Conservation (phyloP, 176 grass and related monocot species). For the Oryza meyeriana region DNA sequence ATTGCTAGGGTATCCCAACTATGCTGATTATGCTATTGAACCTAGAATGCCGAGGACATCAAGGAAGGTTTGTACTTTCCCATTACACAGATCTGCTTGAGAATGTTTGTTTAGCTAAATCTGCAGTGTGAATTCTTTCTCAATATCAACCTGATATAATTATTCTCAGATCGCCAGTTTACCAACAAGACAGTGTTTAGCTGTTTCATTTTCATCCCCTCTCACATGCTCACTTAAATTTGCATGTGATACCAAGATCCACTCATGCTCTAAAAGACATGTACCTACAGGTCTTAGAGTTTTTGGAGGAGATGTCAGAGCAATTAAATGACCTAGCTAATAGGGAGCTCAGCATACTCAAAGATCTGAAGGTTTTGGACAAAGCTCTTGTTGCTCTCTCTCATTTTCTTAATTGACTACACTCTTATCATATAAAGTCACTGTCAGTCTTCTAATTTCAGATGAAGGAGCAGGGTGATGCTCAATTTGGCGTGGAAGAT, state of each 20-base stretch:
- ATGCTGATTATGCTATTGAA: constrained; percentile 83
- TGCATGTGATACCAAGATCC: neutral
- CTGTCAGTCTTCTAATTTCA: constrained; percentile 32
- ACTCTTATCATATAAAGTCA: constrained; percentile 17
- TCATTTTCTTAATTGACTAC: constrained; percentile 5
- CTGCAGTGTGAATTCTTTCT: constrained; percentile 6
- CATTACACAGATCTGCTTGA: constrained; percentile 8
- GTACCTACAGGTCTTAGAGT: constrained; percentile 73
- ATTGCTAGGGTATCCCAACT: constrained; percentile 79
- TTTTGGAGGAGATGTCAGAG: constrained; percentile 86
- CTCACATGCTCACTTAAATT: constrained; percentile 18
- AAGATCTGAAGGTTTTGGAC: constrained; percentile 84
- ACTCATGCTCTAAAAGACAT: constrained; percentile 12
- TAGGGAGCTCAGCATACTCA: constrained; percentile 80
- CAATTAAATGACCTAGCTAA: constrained; percentile 63
- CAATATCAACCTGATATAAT: neutral
- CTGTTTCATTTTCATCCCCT: constrained; percentile 3
- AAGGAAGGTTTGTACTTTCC: constrained; percentile 67
- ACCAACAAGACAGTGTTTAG: neutral
- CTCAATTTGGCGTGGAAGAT: constrained; percentile 86
- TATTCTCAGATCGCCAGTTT: constrained; percentile 1
- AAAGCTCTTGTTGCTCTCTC: constrained; percentile 22
- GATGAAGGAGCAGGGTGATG: constrained; percentile 75
- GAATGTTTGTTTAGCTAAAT: constrained; percentile 16
- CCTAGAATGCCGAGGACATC: constrained; percentile 73